phyloP scores from a whole-genome alignment of 805 yeast species.

The Kuraishia ogatae region DNA sequence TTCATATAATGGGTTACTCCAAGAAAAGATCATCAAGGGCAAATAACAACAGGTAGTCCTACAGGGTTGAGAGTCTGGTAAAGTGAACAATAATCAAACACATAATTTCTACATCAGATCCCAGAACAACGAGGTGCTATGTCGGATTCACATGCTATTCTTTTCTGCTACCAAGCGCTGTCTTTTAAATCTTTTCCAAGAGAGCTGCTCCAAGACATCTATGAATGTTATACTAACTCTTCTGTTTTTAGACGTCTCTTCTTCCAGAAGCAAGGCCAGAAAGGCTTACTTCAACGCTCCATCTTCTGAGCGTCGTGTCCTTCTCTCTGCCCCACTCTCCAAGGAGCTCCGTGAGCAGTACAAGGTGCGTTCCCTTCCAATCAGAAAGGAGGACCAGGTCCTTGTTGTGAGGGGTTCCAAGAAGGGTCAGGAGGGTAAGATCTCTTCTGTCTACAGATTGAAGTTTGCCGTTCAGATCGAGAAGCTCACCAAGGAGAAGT shows the following conservation, averaged over 20 bases:
- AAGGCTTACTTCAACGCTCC: slow-evolving; percentile 99
- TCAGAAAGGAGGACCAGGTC: slow-evolving; percentile 97
- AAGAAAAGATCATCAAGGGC: no score
- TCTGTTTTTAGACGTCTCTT: slow-evolving; percentile 74
- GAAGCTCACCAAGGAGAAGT: slow-evolving; percentile 95
- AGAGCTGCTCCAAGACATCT: not conserved
- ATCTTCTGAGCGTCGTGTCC: slow-evolving; percentile 87
- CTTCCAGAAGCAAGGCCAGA: slow-evolving; percentile 99
- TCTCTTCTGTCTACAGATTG: slow-evolving; percentile 97
- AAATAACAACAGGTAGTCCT: no score
- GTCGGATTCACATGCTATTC: no score
- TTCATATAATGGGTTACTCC: no score
- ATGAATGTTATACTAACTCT: not conserved
- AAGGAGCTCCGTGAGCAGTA: slow-evolving; percentile 98
- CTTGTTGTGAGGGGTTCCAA: slow-evolving; percentile 95
- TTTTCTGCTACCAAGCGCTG: no score
- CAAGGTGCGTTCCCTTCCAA: slow-evolving; percentile 92
- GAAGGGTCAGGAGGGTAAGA: slow-evolving; percentile 99
- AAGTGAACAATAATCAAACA: no score
- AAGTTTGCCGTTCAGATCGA: slow-evolving; percentile 94
- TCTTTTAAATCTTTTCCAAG: not conserved
- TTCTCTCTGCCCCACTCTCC: slow-evolving; percentile 97
- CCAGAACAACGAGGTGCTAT: no score
- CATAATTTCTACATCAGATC: no score
- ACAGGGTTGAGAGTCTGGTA: no score